Evolutionary conservation across 2,329 filamentous ascomycete species (phyloP), one percentile per base, ranked within the genome.

Genomic region (Penicillium digitatum): DNA sequence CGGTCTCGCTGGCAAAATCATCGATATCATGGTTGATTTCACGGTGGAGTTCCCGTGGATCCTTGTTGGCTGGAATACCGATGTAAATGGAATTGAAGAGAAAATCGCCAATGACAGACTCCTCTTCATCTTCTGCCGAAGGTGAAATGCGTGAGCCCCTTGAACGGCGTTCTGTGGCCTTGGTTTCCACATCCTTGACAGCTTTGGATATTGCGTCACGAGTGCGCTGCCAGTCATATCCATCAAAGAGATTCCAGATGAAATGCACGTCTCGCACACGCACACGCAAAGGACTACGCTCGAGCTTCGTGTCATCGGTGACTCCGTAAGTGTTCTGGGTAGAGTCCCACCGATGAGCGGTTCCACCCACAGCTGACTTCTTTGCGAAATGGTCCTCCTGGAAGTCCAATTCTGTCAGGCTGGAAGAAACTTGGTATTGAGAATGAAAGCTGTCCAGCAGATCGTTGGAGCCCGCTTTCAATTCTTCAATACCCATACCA

Each of bases 11-110:
- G 4, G 81, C 83, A 53, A 88, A 82, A 66, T 97, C 93, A 62
- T 96, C 89, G 45, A 97, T 82, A 34, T 93, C 86, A 54, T 88
- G 85, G 67, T 96, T 96, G 73, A 99, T 96, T 37, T 88, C 89
- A 43, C 85, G 83, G 4, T 89, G 81, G 10, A 97, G 81, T 29
- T 95, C 90, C 50, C 84, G 84, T 5, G 91, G 90, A 64, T 97
- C 93, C 55, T 87, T 85, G 63, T 92, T 94, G 11, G 89, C 82
- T 0, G 93, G 89, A 18, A 99, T 89, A 14, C 89, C 91, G 64
- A 99, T 96, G 76, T 96, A 99, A 52, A 99, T 96, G 0, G 94
- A 99, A 70, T 99, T 97, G 81, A 99, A 99, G 16, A 99, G 79
- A 64, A 95, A 95, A 70, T 99, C 95, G 6, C 90, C 91, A 72